Conservation (phyloP, 2,329 filamentous ascomycete genomes). For the Fusarium nelsonii region DNA sequence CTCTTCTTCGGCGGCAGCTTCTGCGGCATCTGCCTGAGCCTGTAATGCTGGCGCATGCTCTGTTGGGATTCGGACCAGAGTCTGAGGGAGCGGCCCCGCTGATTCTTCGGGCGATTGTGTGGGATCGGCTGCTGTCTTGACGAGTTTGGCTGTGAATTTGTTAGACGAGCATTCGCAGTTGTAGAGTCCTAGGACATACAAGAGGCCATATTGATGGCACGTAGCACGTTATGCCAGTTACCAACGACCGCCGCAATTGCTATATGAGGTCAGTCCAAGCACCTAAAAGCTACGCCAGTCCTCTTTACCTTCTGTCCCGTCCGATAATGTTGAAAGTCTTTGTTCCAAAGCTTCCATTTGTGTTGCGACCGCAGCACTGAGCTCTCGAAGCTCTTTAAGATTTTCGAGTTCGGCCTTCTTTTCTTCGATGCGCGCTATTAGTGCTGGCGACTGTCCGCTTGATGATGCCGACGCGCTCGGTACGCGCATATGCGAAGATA, state of each 20-base stretch:
- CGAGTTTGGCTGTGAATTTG: slow-evolving; percentile 71
- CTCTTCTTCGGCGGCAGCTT: slow-evolving; percentile 59
- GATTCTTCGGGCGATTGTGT: slow-evolving; percentile 56
- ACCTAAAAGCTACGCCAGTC: background rate
- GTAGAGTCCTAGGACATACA: slow-evolving; percentile 64
- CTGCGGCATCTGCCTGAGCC: slow-evolving; percentile 67
- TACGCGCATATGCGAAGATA: slow-evolving; percentile 77
- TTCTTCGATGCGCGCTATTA: slow-evolving; percentile 83
- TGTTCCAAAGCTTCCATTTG: slow-evolving; percentile 87
- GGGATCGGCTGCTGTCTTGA: slow-evolving; percentile 65
- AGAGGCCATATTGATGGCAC: slow-evolving; percentile 88
- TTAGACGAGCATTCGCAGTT: slow-evolving; percentile 1
- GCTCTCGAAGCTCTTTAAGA: slow-evolving; percentile 79
- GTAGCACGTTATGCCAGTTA: slow-evolving; percentile 89
- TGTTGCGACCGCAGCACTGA: slow-evolving; percentile 80
- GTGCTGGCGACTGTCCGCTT: slow-evolving; percentile 74
- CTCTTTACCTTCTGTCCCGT: slow-evolving; percentile 81
- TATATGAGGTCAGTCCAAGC: slow-evolving; percentile 53
- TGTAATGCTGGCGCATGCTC: slow-evolving; percentile 77
- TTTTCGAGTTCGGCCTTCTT: slow-evolving; percentile 87
- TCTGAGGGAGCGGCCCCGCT: slow-evolving; percentile 76
- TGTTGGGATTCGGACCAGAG: slow-evolving; percentile 85
- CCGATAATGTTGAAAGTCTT: slow-evolving; percentile 80
- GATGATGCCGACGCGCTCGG: slow-evolving; percentile 63
- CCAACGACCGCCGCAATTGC: slow-evolving; percentile 86